Base-by-base conservation (phyloP, 345 rosid genomes). In the Salix viminalis region DNA sequence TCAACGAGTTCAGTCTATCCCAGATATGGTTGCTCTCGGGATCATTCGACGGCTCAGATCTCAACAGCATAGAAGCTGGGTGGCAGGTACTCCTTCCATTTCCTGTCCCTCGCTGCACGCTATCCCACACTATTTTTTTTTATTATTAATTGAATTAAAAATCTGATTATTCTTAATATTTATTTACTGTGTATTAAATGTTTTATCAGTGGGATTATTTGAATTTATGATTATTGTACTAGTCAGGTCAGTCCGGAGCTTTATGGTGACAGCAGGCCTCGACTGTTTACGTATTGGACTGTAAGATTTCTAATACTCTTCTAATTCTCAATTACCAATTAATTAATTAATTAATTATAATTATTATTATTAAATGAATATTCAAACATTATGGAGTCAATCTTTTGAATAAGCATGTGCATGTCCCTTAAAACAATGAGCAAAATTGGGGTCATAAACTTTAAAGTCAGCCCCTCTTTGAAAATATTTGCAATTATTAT, bases 201-300 rank as follows among this genome's bases (percentile, higher is more conserved):
- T 2, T 41, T 41, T 41, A 41, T 41, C 13, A 41, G 8, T 24
- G 70, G 69, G 54, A 37, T 69, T 72, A 79, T 83, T 81, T 92
- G 76, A 91, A 91, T 89, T 83, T 78, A 67, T 82, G 82, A 88
- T 85, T 82, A 62, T 93, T 93, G 72, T 86, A 93, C 95, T 96
- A 96, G 84, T 82, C 84, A 82, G 84, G 84, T 82, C 81, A 82
- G 81, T 82, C 84, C 84, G 77, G 84, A 82, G 84, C 84, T 82
- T 60, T 82, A 82, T 77, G 84, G 84, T 65, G 84, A 82, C 81
- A 82, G 75, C 76, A 74, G 84, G 79, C 84, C 84, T 1, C 65
- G 84, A 70, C 60, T 82, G 69, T 82, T 82, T 26, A 82, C 84
- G 8, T 82, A 82, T 16, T 82, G 84, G 81, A 82, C 84, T 2